A percentile compares a stretch with the other conserved stretches of the same genome.
These are phyloP conservation scores for Neoconidiobolus thromboides DNA, from an alignment of 371 early-diverging fungal genomes.

Conservation along the genomic window DNA sequence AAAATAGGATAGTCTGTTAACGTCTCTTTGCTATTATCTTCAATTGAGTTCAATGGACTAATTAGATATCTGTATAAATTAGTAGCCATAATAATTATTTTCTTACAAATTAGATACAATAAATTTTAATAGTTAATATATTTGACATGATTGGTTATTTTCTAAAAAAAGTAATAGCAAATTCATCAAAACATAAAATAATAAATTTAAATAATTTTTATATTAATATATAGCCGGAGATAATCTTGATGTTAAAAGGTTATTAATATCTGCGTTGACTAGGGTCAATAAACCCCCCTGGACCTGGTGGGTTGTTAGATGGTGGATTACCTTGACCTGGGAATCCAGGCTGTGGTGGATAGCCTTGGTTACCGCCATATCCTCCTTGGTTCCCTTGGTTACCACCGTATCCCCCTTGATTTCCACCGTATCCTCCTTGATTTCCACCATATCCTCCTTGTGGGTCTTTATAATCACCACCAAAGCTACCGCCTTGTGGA, in stretches of 20 bases:
- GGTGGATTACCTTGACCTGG: background rate
- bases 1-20: too few relatives aligned
- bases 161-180: too few relatives aligned
- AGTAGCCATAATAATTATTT: too few relatives aligned
- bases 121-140: too few relatives aligned
- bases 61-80: too few relatives aligned
- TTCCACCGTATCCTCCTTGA: background rate
- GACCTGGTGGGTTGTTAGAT: background rate
- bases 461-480: background rate
- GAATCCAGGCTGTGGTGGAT: background rate
- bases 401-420: background rate
- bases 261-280: background rate
- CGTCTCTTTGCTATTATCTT: too few relatives aligned
- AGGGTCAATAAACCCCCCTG: slow-evolving; percentile 5
- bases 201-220: too few relatives aligned
- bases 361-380: background rate
- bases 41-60: too few relatives aligned
- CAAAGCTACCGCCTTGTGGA: background rate
- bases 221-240: too few relatives aligned
- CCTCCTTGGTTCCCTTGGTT: background rate
- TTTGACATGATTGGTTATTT: too few relatives aligned
- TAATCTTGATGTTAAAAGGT: background rate
- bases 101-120: too few relatives aligned
- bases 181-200: too few relatives aligned
- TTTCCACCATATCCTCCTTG: background rate